These are phyloP conservation scores for Cucurbita ficifolia DNA, from an alignment of 306 rosid species.

Conservation along the genomic window DNA sequence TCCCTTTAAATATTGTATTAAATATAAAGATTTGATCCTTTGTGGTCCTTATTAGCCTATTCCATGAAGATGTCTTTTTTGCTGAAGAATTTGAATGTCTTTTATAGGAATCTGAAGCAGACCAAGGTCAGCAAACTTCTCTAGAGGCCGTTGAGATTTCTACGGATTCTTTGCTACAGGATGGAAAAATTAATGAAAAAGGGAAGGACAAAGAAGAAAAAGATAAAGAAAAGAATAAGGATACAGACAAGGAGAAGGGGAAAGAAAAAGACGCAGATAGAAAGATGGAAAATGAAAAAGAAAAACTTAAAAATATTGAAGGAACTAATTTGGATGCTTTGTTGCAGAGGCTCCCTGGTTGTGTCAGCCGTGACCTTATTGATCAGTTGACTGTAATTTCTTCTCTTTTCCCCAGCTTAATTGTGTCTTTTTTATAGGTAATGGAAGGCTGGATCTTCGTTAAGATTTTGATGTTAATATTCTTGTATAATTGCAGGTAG, in stretches of 20 bases:
- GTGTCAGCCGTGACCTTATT: conserved; percentile 98
- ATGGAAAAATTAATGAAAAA: conserved; percentile 46
- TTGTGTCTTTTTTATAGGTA: background rate
- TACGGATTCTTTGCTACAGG: conserved; percentile 40
- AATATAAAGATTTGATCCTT: background rate
- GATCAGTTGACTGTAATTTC: conserved; percentile 84
- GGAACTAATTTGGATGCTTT: conserved; percentile 94
- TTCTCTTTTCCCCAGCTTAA: conserved; percentile 5
- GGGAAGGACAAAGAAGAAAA: conserved; percentile 67
- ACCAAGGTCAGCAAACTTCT: conserved; percentile 40
- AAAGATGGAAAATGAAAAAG: conserved; percentile 77
- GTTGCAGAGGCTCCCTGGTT: conserved; percentile 94
- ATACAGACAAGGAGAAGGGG: conserved; percentile 55
- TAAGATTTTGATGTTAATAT: conserved; percentile 2
- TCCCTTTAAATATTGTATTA: background rate
- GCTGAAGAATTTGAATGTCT: background rate
- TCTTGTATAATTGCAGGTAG: conserved; percentile 46
- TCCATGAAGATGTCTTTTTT: background rate
- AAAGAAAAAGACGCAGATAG: conserved; percentile 58
- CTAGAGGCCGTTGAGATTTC: conserved; percentile 44
- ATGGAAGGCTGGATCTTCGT: background rate
- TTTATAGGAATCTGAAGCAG: conserved; percentile 59
- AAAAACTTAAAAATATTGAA: conserved; percentile 73
- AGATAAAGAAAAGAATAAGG: conserved; percentile 69
- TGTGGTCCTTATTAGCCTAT: background rate